phyloP scores from a whole-genome alignment of 176 grass and related monocot species.

The Stipa capillata region DNA sequence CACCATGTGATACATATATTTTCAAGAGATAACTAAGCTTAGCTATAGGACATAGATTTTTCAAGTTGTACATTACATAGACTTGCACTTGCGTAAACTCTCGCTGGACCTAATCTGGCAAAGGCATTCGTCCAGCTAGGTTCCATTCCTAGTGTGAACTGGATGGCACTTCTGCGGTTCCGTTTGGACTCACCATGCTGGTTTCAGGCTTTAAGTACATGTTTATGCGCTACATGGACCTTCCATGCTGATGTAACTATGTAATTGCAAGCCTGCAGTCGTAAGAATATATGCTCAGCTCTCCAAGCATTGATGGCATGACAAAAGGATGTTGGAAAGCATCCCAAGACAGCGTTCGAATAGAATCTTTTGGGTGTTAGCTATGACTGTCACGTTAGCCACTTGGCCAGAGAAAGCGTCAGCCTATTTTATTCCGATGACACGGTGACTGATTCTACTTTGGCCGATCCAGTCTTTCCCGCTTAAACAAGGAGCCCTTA shows the following conservation, averaged over 20 bases:
- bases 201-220: not conserved
- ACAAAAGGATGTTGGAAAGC: not conserved
- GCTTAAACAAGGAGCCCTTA: not conserved
- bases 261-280: not conserved
- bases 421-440: too few relatives aligned
- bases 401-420: too few relatives aligned
- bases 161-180: not conserved
- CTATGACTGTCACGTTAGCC: not conserved
- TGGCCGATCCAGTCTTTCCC: too few relatives aligned
- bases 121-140: not conserved
- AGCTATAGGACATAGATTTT: not conserved
- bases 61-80: not conserved
- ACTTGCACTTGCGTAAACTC: not conserved
- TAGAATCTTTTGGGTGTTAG: not conserved
- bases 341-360: not conserved
- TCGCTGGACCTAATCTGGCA: not conserved
- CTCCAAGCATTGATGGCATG: not conserved
- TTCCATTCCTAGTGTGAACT: not conserved
- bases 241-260: not conserved
- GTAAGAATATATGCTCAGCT: not conserved
- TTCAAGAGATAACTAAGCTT: not conserved
- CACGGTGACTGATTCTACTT: not conserved
- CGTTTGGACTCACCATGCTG: not conserved
- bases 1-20: not conserved
- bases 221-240: not conserved